Conservation (phyloP, 345 rosid genomes). For the Eucalyptus tenuipes region DNA sequence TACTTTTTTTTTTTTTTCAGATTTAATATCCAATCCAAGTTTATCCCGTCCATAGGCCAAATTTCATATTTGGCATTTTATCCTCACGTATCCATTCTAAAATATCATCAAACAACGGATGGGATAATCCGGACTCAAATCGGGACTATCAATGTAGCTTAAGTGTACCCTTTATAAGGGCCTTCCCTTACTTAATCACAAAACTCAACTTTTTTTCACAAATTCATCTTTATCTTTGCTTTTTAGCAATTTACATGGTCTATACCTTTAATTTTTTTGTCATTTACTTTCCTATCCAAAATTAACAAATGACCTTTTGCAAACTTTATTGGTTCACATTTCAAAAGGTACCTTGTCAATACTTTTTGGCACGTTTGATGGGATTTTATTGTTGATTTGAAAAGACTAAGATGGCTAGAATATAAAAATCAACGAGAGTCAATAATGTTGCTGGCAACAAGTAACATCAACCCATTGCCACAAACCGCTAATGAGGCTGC, state of each 20-base stretch:
- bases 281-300: neutral
- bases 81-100: fast-evolving
- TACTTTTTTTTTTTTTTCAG: fast-evolving
- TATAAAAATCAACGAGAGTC: neutral
- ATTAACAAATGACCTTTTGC: neutral
- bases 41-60: fast-evolving
- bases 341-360: neutral
- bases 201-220: neutral
- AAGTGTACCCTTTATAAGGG: neutral
- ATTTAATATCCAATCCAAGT: no score
- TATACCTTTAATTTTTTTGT: neutral
- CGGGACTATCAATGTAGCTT: neutral
- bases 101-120: no score
- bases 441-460: neutral
- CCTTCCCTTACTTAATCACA: neutral
- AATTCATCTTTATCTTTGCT: neutral
- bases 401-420: neutral
- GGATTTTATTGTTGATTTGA: neutral
- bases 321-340: neutral
- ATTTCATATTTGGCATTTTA: no score
- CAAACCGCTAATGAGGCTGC: neutral
- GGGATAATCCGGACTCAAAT: fast-evolving
- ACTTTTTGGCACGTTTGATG: neutral
- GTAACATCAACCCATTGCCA: neutral
- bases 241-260: neutral